These are phyloP conservation scores for Linaria vulgaris DNA, from an alignment of 257 asterid species.

Conservation along the genomic window DNA sequence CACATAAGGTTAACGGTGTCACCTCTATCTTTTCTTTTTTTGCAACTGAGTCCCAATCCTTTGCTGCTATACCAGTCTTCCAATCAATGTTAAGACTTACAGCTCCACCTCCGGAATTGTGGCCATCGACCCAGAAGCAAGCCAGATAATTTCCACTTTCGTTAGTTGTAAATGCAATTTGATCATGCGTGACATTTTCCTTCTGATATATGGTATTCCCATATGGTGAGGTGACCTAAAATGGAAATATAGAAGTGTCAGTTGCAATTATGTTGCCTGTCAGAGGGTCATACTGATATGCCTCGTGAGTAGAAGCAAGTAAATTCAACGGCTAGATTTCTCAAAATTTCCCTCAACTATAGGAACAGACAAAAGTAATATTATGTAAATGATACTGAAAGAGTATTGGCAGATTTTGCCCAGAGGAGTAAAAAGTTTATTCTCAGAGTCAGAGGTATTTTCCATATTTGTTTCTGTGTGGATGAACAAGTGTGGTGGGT, in stretches of 20 bases:
- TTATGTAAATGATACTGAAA: no score
- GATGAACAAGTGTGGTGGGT: no score
- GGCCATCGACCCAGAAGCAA: constrained; percentile 48
- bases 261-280: neutral
- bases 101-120: constrained; percentile 25
- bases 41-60: constrained; percentile 61
- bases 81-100: constrained; percentile 51
- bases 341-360: neutral
- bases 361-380: no score
- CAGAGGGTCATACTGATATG: neutral
- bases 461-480: no score
- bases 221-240: constrained; percentile 55
- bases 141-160: constrained; percentile 57
- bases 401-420: no score
- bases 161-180: constrained; percentile 50
- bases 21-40: constrained; percentile 57
- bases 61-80: constrained; percentile 55
- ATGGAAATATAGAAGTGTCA: constrained; percentile 15
- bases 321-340: neutral
- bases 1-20: constrained; percentile 13
- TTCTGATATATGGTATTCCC: constrained; percentile 47
- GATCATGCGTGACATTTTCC: constrained; percentile 44
- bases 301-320: neutral
- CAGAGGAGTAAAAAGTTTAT: no score
- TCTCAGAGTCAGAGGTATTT: no score